Evolutionary conservation across 2,329 filamentous ascomycete species (phyloP).

Genomic region (Pseudocercospora musae): DNA sequence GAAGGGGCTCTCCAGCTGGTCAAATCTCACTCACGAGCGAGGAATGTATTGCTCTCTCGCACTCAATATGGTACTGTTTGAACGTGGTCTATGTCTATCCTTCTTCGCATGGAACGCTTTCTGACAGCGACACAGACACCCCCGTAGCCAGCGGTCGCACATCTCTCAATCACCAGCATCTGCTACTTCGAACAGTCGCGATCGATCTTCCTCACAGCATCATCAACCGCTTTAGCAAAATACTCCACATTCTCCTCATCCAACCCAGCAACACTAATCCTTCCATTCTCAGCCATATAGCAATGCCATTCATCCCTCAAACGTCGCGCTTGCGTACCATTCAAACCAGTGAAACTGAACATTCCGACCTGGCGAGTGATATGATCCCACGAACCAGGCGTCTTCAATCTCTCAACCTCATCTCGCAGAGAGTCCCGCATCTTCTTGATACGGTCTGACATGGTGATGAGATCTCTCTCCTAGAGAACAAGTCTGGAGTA

Average conservation of each 20-base stretch:
- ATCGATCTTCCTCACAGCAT: too few species aligned
- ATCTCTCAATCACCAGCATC: too few species aligned
- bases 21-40: too few species aligned
- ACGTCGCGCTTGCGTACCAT: slow-evolving; percentile 67
- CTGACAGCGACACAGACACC: too few species aligned
- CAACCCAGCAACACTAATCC: slow-evolving; percentile 95
- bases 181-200: too few species aligned
- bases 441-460: slow-evolving; percentile 89
- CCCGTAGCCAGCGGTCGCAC: too few species aligned
- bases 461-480: slow-evolving; percentile 85
- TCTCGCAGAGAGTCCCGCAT: slow-evolving; percentile 78
- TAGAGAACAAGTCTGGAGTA: slow-evolving; percentile 72
- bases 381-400: slow-evolving; percentile 91
- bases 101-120: too few species aligned
- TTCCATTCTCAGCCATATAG: slow-evolving; percentile 95
- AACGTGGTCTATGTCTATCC: neutral
- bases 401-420: slow-evolving; percentile 79
- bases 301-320: slow-evolving; percentile 69
- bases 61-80: neutral
- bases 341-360: slow-evolving; percentile 90
- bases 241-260: slow-evolving; percentile 92
- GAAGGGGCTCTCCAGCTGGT: too few species aligned
- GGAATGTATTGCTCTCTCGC: neutral
- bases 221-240: slow-evolving; percentile 83
- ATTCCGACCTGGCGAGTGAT: slow-evolving; percentile 99